Evolutionary conservation across 1,284 basidiomycete species (phyloP), one percentile per base, ranked within the genome.

Genomic region (Puccinia horiana): DNA sequence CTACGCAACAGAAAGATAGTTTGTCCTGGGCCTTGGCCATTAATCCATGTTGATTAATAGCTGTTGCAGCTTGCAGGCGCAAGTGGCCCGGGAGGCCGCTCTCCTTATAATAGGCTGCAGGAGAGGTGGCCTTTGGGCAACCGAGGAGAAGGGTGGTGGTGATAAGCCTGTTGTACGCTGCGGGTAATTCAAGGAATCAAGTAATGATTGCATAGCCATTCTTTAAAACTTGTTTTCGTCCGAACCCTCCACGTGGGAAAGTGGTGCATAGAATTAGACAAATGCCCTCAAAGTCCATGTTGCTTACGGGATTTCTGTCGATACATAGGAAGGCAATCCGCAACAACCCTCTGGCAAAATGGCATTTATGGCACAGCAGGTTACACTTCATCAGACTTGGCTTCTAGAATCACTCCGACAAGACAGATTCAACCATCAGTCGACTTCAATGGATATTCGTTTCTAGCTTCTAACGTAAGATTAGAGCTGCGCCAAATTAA

Each of bases 211-310:
- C 26, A 58, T 58, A 8, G 56, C 56, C 56, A 58, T 58, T 29
- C 29, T 58, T n/a, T n/a, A n/a, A 58, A 23, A 42, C 37, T 44
- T 47, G n/a, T 11, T 40, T 69, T 69, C 65, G 20, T 69, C n/a
- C 65, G 65, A 69, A 47, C 37, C 20, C 18, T 69, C 65, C 65
- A 69, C 65, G 65, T 42, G 65, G 12, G 65, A 69, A 69, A 26
- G 29, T 61, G 6, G 16, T 44, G 8, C 40, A 69, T 69, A 44
- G 42, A 37, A 2, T 0, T 47, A 47, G 3, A 1, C 4, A 69
- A 35, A 65, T n/a, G 63, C 63, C 40, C 37, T 44, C 32, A 69
- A 47, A 44, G 42, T 69, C 40, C 42, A 44, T 69, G 42, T 47
- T 69, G 40, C 9, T 69, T 47, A 23, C n/a, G 42, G 65, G 65